Base-by-base conservation (phyloP, 345 rosid genomes). In the Sonneratia caseolaris region DNA sequence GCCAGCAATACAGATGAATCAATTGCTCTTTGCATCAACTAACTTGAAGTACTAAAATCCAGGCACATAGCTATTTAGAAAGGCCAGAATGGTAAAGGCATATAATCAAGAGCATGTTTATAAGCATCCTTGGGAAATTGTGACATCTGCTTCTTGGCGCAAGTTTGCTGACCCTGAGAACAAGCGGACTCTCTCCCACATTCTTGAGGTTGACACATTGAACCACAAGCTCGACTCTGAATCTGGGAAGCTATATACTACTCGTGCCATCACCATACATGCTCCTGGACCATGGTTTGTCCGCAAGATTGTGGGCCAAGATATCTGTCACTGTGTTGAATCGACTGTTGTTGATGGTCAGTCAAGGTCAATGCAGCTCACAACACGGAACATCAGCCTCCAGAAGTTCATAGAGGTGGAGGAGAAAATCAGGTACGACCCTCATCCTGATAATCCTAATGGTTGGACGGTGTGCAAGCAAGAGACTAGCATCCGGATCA, bases 111-210 rank as follows among this genome's bases (percentile, higher is more conserved):
- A 95, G 84, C 99, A 95, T 76, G 76, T 89, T 49, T 95, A 92
- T 85, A 84, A 83, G 86, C 99, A 95, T 75, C 99, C 97, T 4
- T 95, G 99, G 99, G 99, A 95, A 80, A 84, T 93, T 45, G 99
- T 95, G 37, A 90, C 97, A 70, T 88, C 99, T 51, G 99, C 96
- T 37, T 92, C 97, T 19, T 95, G 99, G 97, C 96, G 99, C 81
- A 95, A 92, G 83, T 95, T 87, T 79, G 79, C 96, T 16, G 97
- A 95, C 69, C 91, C 96, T 6, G 97, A 92, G 82, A 92, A 92
- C 85, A 95, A 92, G 79, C 93, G 87, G 3, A 86, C 87, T 21
- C 79, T 89, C 36, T 88, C 93, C 5, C 98, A 92, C 56, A 78
- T 95, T 68, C 94, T 87, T 37, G 97, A 90, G 73, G 96, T 90